Conservation (phyloP, 2,329 filamentous ascomycete species). For the Verticillium nonalfalfae region DNA sequence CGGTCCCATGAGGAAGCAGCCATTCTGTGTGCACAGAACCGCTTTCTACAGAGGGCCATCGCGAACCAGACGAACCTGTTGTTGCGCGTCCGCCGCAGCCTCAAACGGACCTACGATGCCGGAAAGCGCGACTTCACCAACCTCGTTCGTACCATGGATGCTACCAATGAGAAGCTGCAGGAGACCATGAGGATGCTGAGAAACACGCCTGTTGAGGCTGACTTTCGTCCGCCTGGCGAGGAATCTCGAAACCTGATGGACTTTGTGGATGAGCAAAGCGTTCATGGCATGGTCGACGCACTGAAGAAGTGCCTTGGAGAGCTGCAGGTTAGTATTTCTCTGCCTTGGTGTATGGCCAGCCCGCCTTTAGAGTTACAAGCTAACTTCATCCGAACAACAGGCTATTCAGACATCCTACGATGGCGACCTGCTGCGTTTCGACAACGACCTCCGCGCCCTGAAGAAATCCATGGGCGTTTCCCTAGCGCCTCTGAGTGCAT, state of each 20-base stretch:
- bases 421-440: slow-evolving; percentile 67
- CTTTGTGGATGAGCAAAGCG: slow-evolving; percentile 68
- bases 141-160: slow-evolving; percentile 59
- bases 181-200: slow-evolving; percentile 60
- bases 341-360: background rate
- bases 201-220: slow-evolving; percentile 56
- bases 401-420: slow-evolving; percentile 67
- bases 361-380: slow-evolving; percentile 7
- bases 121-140: slow-evolving; percentile 55
- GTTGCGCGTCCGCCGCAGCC: slow-evolving; percentile 39
- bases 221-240: slow-evolving; percentile 54
- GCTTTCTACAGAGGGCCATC: slow-evolving; percentile 61
- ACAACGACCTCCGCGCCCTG: slow-evolving; percentile 63
- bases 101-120: slow-evolving; percentile 50
- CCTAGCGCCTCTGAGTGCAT: slow-evolving; percentile 21
- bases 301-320: slow-evolving; percentile 67
- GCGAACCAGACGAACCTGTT: slow-evolving; percentile 48
- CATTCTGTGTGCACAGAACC: slow-evolving; percentile 61
- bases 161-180: slow-evolving; percentile 57
- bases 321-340: slow-evolving; percentile 46
- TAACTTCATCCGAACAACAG: slow-evolving; percentile 24
- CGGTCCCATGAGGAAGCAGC: slow-evolving; percentile 72
- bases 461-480: slow-evolving; percentile 47
- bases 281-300: slow-evolving; percentile 57
- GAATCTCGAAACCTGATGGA: slow-evolving; percentile 61